Evolutionary conservation across 2,329 filamentous ascomycete species (phyloP), one percentile per base, ranked within the genome.

Genomic region (Lachnellula willkommii): DNA sequence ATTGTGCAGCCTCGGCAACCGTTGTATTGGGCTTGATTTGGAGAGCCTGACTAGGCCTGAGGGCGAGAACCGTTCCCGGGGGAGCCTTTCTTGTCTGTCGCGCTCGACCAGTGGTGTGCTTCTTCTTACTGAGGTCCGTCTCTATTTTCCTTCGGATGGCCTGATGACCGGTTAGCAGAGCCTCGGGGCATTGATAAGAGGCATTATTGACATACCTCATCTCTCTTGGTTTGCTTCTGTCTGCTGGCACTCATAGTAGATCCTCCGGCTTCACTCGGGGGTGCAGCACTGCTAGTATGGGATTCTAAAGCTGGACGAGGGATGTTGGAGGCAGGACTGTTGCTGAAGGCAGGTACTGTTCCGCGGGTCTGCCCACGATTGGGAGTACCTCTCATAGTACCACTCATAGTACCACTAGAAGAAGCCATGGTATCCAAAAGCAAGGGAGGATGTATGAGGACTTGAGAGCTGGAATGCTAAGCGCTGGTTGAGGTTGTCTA

Each of bases 81-180:
- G 94, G 93, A 55, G 93, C 93, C 78, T 96, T 97, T 71, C 92
- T 88, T 59, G 87, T 89, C 69, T 90, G 89, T 65, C 91, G 85
- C 64, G 91, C 87, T 66, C 91, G 87, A 66, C 83, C 81, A 62
- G 85, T 84, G 59, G 85, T 81, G 69, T 90, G 84, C 76, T 91
- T 95, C 84, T 97, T 97, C 79, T 97, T 97, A 81, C 84, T 95
- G 76, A 99, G 87, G 72, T 99, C 94, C 70, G 83, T 93, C 79
- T 99, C 94, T 79, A 99, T 88, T 79, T 96, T 97, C 69, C 85
- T 86, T 68, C 94, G 90, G 71, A 99, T 97, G 52, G 94, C 94
- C 94, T 97, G 70, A 58, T 55, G 47, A 49, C 45, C 37, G 43
- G 35, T 40, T 48, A 57, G 70, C 32, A 42, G 50, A 69, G 64